These are phyloP conservation scores for Hemisphaericaspora xylofermentans DNA, from an alignment of 1,139 yeast genomes.

Conservation along the genomic window DNA sequence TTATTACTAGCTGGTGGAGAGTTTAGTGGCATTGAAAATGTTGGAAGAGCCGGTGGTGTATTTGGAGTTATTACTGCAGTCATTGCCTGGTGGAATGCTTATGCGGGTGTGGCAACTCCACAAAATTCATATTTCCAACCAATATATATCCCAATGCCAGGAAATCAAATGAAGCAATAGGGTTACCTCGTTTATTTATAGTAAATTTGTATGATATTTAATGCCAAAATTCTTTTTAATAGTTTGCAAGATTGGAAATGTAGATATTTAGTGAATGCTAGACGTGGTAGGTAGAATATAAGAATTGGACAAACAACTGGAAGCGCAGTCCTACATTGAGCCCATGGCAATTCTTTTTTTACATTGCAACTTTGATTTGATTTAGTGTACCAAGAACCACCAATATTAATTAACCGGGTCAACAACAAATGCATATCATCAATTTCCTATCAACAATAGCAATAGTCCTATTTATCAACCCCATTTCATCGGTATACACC, in stretches of 20 bases:
- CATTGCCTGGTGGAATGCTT: constrained; percentile 42
- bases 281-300: too few species aligned
- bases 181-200: constrained; percentile 39
- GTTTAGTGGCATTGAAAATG: constrained; percentile 29
- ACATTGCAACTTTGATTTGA: too few species aligned
- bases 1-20: constrained; percentile 41
- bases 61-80: constrained; percentile 40
- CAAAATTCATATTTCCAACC: constrained; percentile 29
- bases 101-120: constrained; percentile 32
- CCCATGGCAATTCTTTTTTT: too few species aligned
- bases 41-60: constrained; percentile 44
- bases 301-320: too few species aligned
- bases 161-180: constrained; percentile 21
- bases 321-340: too few species aligned
- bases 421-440: constrained; percentile 3
- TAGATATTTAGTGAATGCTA: too few species aligned
- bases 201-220: constrained; percentile 28
- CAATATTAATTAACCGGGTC: too few species aligned
- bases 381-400: too few species aligned
- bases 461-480: not conserved
- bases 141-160: constrained; percentile 23
- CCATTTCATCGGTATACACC: constrained; percentile 7
- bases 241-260: too few species aligned
- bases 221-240: constrained; percentile 38
- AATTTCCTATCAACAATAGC: not conserved